Percentiles rank a stretch among this genome's conserved stretches.
Evolutionary conservation across 257 asterid genomes (phyloP).

Genomic region (Ballota nigra): DNA sequence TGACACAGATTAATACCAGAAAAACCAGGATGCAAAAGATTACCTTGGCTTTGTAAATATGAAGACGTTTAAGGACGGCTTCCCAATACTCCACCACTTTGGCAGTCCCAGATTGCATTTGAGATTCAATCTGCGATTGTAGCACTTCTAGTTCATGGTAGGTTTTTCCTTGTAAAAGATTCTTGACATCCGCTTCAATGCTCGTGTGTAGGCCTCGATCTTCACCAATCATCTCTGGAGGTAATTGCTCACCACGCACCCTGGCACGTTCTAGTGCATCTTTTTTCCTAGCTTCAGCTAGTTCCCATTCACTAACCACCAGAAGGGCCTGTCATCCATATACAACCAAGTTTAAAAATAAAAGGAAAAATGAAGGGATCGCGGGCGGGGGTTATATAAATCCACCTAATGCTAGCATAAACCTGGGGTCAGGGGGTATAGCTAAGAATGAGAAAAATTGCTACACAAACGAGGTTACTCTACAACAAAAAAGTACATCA

Average conservation of each 20-base stretch:
- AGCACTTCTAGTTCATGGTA: slow-evolving; percentile 54
- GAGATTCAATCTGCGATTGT: slow-evolving; percentile 73
- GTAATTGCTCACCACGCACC: slow-evolving; percentile 84
- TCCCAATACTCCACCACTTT: slow-evolving; percentile 96
- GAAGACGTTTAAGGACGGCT: slow-evolving; percentile 83
- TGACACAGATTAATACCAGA: slow-evolving; percentile 7
- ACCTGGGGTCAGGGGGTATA: slow-evolving; percentile 11
- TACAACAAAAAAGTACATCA: not conserved
- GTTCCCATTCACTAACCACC: slow-evolving; percentile 92
- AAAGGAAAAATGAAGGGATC: not conserved
- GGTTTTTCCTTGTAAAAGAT: slow-evolving; percentile 63
- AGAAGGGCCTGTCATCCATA: slow-evolving; percentile 57
- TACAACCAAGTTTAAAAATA: not conserved
- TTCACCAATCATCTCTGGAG: slow-evolving; percentile 77
- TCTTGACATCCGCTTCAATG: slow-evolving; percentile 81
- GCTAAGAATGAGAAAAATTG: not conserved
- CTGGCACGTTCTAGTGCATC: slow-evolving; percentile 91
- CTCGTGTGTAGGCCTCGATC: slow-evolving; percentile 87
- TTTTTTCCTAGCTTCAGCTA: slow-evolving; percentile 78
- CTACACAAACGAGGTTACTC: not conserved
- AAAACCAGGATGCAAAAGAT: slow-evolving; percentile 2
- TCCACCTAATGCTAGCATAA: not conserved
- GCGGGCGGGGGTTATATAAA: not conserved
- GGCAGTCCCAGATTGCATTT: slow-evolving; percentile 92
- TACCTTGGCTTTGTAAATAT: slow-evolving; percentile 91